Base-by-base conservation (phyloP, 192 early-diverging fungal species). In the Dispira simplex region DNA sequence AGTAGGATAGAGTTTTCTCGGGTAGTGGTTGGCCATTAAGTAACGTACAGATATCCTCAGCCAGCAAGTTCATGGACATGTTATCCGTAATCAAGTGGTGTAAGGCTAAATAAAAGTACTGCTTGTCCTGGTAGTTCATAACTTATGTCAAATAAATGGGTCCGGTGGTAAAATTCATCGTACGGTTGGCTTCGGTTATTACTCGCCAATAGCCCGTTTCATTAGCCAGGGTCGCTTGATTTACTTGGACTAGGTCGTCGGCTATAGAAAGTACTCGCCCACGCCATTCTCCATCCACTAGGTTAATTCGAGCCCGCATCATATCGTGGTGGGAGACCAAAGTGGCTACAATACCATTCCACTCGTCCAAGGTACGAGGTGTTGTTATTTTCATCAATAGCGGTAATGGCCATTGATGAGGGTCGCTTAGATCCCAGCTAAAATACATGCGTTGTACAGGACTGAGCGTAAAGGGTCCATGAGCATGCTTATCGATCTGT, bases 1-100 rank as follows among this genome's bases (percentile, higher is more conserved):
- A 63, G 63, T 64, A 71, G 3, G 66, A 39, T 0, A 57, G 51
- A 23, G 70, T 64, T 47, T 64, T 71, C 28, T 62, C 5, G 1
- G 66, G 51, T 43, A 71, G 25, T 4, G 69, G 3, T 9, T 49
- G 14, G 13, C 58, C 57, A 11, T 20, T 27, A 25, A 62, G 3
- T 4, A 72, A 14, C 1, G 63, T 54, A 26, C 55, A 16, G 2
- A 72, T 14, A 46, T 72, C 67, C 46, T 72, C 63, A 8, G 68
- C 32, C 48, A 72, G 27, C 18, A 72, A 60, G 16, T 64, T 52
- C 64, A 64, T 54, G 10, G 71, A 72, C 8, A 65, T 64, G 4
- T 63, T 47, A 60, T 72, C 71, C 5, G 66, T 2, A 48, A 70
- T 64, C n/a, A 72, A 63, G 57, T 72, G 71, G 55, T 72, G 71